Percentiles rank a stretch among this genome's conserved stretches.
These are phyloP conservation scores for Fusarium guadeloupense DNA, from an alignment of 2,329 filamentous ascomycete species.

Conservation along the genomic window DNA sequence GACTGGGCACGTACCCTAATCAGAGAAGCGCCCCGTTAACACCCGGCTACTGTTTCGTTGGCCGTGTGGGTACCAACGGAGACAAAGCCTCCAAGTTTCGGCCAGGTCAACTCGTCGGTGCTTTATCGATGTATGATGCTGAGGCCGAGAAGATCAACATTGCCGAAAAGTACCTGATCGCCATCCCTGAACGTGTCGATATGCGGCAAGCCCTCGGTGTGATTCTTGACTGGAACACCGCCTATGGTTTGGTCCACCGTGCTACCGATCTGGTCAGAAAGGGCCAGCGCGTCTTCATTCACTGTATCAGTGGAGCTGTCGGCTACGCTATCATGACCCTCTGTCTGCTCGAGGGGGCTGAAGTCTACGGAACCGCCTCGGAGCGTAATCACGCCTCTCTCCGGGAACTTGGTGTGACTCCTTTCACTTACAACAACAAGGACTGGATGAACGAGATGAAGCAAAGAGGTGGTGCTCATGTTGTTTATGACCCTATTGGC, in stretches of 20 bases:
- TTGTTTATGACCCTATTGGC: conserved; percentile 59
- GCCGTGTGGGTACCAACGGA: conserved; percentile 53
- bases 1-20: conserved; percentile 57
- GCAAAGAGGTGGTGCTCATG: conserved; percentile 56
- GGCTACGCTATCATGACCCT: conserved; percentile 55
- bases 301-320: conserved; percentile 61
- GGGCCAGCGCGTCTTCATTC: conserved; percentile 60
- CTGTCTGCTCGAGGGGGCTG: conserved; percentile 54
- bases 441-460: conserved; percentile 59
- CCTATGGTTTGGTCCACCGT: conserved; percentile 50
- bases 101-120: conserved; percentile 48
- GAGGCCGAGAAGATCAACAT: conserved; percentile 58
- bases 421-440: conserved; percentile 60
- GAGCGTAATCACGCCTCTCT: conserved; percentile 55
- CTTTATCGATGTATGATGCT: conserved; percentile 53
- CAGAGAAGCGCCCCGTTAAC: conserved; percentile 57
- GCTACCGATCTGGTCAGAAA: conserved; percentile 50
- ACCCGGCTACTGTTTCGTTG: conserved; percentile 59
- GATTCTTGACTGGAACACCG: conserved; percentile 57
- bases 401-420: conserved; percentile 50
- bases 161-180: conserved; percentile 56
- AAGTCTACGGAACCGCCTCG: conserved; percentile 60
- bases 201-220: conserved; percentile 53
- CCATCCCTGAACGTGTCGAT: conserved; percentile 53
- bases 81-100: conserved; percentile 45